Conservation (phyloP, 1,139 yeast species). For the Nakaseomyces delphensis region DNA sequence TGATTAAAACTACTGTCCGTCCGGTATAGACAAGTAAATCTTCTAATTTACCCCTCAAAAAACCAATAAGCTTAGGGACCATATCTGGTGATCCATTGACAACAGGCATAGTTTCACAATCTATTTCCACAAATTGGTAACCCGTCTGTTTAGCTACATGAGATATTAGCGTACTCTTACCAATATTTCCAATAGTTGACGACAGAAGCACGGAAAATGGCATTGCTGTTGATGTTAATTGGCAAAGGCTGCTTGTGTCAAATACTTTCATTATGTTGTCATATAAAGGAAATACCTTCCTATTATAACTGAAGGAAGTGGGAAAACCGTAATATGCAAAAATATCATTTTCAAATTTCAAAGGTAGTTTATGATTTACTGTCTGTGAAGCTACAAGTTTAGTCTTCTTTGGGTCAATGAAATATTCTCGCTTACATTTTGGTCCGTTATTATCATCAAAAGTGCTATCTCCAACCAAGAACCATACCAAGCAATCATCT, state of each 20-base stretch:
- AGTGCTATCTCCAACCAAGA: conserved; percentile 42
- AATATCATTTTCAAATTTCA: conserved; percentile 37
- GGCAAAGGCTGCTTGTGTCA: not conserved
- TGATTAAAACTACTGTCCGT: conserved; percentile 45
- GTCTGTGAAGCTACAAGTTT: conserved; percentile 22
- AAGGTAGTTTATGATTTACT: conserved; percentile 11
- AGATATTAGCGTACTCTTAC: conserved; percentile 59
- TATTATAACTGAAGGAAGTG: conserved; percentile 31
- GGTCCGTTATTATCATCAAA: conserved; percentile 25
- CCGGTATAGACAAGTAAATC: conserved; percentile 37
- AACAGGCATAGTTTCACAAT: conserved; percentile 44
- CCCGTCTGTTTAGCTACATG: conserved; percentile 55
- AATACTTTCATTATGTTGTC: conserved; percentile 44
- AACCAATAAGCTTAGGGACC: conserved; percentile 72
- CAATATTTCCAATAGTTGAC: conserved; percentile 44
- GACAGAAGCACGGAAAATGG: not conserved
- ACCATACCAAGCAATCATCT: conserved; percentile 83
- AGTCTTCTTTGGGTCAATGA: conserved; percentile 22
- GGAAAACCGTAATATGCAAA: conserved; percentile 39
- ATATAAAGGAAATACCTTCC: conserved; percentile 41
- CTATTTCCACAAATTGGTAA: conserved; percentile 58
- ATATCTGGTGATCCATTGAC: conserved; percentile 57
- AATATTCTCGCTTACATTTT: conserved; percentile 26
- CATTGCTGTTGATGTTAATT: not conserved
- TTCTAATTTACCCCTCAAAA: conserved; percentile 68